phyloP scores from a whole-genome alignment of 768 basidiomycete species.

The Agrocybe chaxingu region DNA sequence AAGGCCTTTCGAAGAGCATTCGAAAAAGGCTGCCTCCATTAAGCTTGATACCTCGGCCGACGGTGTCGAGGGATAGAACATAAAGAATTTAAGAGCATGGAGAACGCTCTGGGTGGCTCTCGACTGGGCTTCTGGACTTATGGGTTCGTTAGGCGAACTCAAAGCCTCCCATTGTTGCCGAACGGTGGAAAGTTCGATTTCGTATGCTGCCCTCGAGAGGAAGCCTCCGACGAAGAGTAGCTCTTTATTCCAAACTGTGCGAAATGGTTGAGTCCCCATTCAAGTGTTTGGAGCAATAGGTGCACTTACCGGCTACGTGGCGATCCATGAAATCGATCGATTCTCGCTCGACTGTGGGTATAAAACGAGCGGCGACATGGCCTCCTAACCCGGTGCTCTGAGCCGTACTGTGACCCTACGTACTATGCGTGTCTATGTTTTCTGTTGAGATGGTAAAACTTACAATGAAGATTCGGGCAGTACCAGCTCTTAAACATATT shows the following conservation, averaged over 20 bases:
- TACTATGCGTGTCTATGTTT: not conserved
- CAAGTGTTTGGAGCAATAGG: not conserved
- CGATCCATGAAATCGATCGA: slow-evolving; percentile 87
- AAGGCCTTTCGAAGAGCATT: slow-evolving; percentile 42
- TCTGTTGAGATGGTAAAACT: slow-evolving; percentile 15
- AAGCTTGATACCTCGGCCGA: slow-evolving; percentile 69
- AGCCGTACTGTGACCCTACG: slow-evolving; percentile 81
- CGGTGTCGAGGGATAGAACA: slow-evolving; percentile 85
- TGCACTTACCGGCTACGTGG: slow-evolving; percentile 63
- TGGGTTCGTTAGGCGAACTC: slow-evolving; percentile 19
- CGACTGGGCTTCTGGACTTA: slow-evolving; percentile 39
- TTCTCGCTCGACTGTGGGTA: slow-evolving; percentile 95
- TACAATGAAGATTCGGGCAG: slow-evolving; percentile 84
- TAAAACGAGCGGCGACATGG: slow-evolving; percentile 76
- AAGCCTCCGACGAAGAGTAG: slow-evolving; percentile 83
- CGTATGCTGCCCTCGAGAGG: slow-evolving; percentile 79
- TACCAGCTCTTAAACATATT: slow-evolving; percentile 45
- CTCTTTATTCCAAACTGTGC: slow-evolving; percentile 85
- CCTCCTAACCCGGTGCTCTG: slow-evolving; percentile 85
- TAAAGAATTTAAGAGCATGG: slow-evolving; percentile 87
- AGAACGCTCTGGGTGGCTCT: slow-evolving; percentile 61
- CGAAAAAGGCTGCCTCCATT: slow-evolving; percentile 79
- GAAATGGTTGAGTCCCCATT: slow-evolving; percentile 4
- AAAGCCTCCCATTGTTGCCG: slow-evolving; percentile 58
- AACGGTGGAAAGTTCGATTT: slow-evolving; percentile 69